Evolutionary conservation across 2,329 filamentous ascomycete species (phyloP).

Genomic region (Dothideomycetidae sp.): DNA sequence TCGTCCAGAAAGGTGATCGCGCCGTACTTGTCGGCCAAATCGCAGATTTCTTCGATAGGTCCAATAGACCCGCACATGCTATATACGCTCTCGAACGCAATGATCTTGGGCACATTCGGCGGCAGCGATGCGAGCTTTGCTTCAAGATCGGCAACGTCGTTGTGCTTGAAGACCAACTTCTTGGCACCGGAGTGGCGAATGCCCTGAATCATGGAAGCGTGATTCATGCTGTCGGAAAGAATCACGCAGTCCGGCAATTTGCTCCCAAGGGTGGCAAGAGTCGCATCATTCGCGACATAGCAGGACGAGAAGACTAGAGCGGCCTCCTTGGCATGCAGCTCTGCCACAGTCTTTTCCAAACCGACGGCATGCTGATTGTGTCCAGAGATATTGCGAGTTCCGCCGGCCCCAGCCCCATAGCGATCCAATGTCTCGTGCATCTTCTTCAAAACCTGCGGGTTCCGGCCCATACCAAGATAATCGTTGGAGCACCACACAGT

Average conservation of each 20-base stretch:
- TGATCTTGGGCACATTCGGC: conserved; percentile 81
- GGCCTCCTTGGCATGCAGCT: conserved; percentile 79
- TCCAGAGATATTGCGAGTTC: conserved; percentile 93
- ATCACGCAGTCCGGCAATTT: conserved; percentile 95
- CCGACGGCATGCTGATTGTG: conserved; percentile 90
- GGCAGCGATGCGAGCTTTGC: conserved; percentile 81
- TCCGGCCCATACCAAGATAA: conserved; percentile 94
- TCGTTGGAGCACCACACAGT: conserved; percentile 99
- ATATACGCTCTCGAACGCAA: conserved; percentile 97
- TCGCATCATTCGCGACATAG: conserved; percentile 96
- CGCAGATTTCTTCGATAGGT: conserved; percentile 89
- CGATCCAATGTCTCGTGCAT: conserved; percentile 94
- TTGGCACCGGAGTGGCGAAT: conserved; percentile 17
- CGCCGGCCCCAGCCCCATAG: conserved; percentile 89
- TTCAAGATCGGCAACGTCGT: conserved; percentile 86
- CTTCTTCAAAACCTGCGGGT: conserved; percentile 66
- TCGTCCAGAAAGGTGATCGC: conserved; percentile 96
- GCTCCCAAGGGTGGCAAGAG: conserved; percentile 83
- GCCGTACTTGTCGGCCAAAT: conserved; percentile 93
- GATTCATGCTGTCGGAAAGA: conserved; percentile 88
- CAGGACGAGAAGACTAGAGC: conserved; percentile 93
- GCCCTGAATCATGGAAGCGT: conserved; percentile 34
- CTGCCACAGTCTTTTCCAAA: conserved; percentile 68
- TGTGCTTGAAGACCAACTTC: conserved; percentile 88
- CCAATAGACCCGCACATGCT: conserved; percentile 98